These are phyloP conservation scores for Sporobolus alterniflorus DNA, from an alignment of 202 grass and related monocot genomes.

Conservation along the genomic window DNA sequence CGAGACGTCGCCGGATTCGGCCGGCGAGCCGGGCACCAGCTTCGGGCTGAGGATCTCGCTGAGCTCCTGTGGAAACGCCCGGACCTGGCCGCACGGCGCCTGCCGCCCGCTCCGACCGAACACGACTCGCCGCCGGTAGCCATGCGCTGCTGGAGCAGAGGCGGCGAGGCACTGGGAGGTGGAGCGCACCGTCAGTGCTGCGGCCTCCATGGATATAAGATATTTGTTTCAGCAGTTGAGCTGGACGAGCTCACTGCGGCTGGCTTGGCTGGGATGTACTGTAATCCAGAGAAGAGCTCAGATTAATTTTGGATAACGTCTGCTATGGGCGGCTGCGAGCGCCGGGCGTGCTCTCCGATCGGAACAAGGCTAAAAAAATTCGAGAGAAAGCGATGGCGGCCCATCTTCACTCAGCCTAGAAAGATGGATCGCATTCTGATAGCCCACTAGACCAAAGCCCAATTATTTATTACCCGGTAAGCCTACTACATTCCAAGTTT, in stretches of 20 bases:
- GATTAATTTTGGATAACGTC: not conserved
- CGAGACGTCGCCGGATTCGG: slow-evolving; percentile 47
- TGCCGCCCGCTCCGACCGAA: not conserved
- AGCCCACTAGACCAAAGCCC: not conserved
- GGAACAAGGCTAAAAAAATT: too few relatives aligned
- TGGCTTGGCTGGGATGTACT: not conserved
- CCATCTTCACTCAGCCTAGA: not conserved
- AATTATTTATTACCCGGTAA: not conserved
- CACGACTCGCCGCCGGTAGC: not conserved
- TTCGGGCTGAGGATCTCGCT: slow-evolving; percentile 47
- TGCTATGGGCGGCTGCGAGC: not conserved
- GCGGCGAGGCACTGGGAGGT: not conserved
- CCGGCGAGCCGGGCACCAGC: slow-evolving; percentile 44
- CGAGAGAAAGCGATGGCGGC: not conserved
- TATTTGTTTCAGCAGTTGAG: not conserved
- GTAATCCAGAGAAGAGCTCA: not conserved
- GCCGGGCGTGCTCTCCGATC: too few relatives aligned
- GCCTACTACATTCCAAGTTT: too few relatives aligned
- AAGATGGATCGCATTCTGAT: not conserved
- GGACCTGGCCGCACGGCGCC: slow-evolving; percentile 2
- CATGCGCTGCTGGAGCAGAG: not conserved
- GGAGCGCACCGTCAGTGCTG: slow-evolving; percentile 8
- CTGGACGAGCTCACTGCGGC: not conserved
- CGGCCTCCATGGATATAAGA: slow-evolving; percentile 33
- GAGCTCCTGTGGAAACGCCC: slow-evolving; percentile 38